Evolutionary conservation across 495 filamentous ascomycete species (phyloP).

Genomic region (Trichoderma virens): DNA sequence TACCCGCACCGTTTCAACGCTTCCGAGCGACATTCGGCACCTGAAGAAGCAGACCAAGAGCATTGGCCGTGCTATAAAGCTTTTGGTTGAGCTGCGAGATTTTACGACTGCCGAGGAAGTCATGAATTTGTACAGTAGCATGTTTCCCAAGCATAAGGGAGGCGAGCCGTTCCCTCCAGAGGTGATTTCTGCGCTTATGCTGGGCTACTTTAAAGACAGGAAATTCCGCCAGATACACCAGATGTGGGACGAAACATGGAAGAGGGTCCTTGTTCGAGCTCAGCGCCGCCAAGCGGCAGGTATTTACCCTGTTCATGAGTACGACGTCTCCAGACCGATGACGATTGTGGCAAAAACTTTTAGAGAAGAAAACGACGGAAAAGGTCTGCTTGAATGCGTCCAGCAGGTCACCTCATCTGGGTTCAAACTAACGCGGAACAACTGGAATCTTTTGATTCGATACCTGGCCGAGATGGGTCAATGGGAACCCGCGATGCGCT

Average conservation of each 20-base stretch:
- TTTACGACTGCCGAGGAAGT: slow-evolving; percentile 47
- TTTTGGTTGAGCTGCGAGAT: slow-evolving; percentile 51
- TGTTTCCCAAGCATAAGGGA: slow-evolving; percentile 25
- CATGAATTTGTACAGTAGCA: slow-evolving; percentile 42
- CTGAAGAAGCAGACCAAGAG: slow-evolving; percentile 26
- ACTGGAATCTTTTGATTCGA: slow-evolving; percentile 56
- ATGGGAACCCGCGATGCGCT: slow-evolving; percentile 48
- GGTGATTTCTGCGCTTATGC: slow-evolving; percentile 60
- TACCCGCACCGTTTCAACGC: slow-evolving; percentile 19
- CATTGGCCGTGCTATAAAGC: slow-evolving; percentile 33
- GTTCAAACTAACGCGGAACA: slow-evolving; percentile 55
- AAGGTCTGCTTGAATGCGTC: slow-evolving; percentile 43
- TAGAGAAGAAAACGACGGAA: slow-evolving; percentile 33
- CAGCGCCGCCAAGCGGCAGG: slow-evolving; percentile 1
- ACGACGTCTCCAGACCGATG: slow-evolving; percentile 49
- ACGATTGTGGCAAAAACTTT: slow-evolving; percentile 55
- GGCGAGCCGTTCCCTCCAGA: slow-evolving; percentile 39
- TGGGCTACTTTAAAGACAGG: slow-evolving; percentile 44
- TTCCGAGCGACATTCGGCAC: slow-evolving; percentile 46
- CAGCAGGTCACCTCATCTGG: slow-evolving; percentile 47
- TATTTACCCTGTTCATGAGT: slow-evolving; percentile 48
- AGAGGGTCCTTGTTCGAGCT: slow-evolving; percentile 11
- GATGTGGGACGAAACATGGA: slow-evolving; percentile 56
- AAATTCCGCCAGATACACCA: slow-evolving; percentile 52
- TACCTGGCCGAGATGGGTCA: slow-evolving; percentile 35